Evolutionary conservation across 2,329 filamentous ascomycete species (phyloP), one percentile per base, ranked within the genome.

Genomic region (Diaporthe humulicola): DNA sequence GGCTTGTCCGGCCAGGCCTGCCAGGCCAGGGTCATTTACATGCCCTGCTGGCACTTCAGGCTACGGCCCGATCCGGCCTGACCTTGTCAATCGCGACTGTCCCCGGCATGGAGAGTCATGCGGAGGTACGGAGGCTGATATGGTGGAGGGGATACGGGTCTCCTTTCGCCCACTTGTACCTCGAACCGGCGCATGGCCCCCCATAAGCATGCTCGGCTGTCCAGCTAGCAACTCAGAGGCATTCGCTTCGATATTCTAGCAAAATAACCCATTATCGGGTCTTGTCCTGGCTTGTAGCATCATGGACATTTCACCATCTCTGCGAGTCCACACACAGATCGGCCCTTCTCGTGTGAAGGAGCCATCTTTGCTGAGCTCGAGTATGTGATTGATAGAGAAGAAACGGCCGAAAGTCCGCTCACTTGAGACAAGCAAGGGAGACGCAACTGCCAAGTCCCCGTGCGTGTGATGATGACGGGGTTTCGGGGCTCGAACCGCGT

Each of bases 21-120:
- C n/a, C 58, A 64, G 48, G 45, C 42, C 28, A n/a, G 33, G 48
- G 28, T 60, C 50, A 57, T 38, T 48, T 22, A 54, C n/a, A 67
- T 45, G 50, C 28, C 56, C 48, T 57, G 64, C 30, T 75, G 70
- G 73, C 75, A 74, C 71, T 69, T 73, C 72, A 78, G 70, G 70
- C 77, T 76, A 76, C 81, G 80, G 80, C 77, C 78, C 79, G 80
- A 78, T 79, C 81, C 81, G 79, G 79, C 73, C 71, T n/a, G 60
- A 71, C 14, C 17, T 52, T 52, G 36, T 48, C 42, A 50, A 48
- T 73, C 36, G 30, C 40, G 50, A 70, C 50, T 42, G 19, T 71
- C 52, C 52, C 30, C 45, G 33, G 30, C 45, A 67, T 52, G 54
- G 38, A 28, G 25, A 36, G 9, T 64, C 33, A 64, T 40, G 69